Base-by-base conservation (phyloP, 352 stramenopile species). In the Pythium graminicola region DNA sequence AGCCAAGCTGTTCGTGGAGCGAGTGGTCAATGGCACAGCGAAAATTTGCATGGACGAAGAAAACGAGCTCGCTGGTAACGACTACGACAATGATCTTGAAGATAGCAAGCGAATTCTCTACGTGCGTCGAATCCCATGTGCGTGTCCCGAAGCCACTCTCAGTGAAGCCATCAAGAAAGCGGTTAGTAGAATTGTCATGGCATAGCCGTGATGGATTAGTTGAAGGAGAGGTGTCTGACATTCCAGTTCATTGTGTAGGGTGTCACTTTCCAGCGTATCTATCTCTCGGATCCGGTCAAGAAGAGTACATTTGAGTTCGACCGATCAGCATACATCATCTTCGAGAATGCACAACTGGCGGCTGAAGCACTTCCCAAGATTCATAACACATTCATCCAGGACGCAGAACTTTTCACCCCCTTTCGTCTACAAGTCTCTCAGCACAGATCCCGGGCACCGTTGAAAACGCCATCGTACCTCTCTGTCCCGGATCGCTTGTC, bases 241-340 rank as follows among this genome's bases (percentile, higher is more conserved):
- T 38, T 38, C 31, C 27, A 19, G 7, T 26, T 63, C 19, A 54
- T 51, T 5, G 44, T 43, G 4, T 24, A 92, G 81, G 82, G 82
- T 44, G 76, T 77, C 13, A 73, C 70, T 20, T 90, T 88, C 32
- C 65, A 87, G 50, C 72, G 88, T 33, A 64, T 93, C 43, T 85
- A 89, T 48, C 46, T 93, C 41, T 91, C 82, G 22, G 82, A 93
- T 51, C 82, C 82, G 4, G 72, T 85, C 23, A 93, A 93, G 67
- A 93, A 93, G 78, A 88, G 73, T 48, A 72, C 80, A 22, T 86
- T 87, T 50, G 82, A 93, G 51, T 93, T 91, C 55, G 82, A 93
- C 42, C 77, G 82, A 35, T 89, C 80, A 1, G 82, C 76, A 31
- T 93, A 91, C 70, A 87, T 93, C 49, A 74, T 93, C 41, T 93